Base-by-base conservation (phyloP, 345 rosid genomes). In the Gossypium raimondii region DNA sequence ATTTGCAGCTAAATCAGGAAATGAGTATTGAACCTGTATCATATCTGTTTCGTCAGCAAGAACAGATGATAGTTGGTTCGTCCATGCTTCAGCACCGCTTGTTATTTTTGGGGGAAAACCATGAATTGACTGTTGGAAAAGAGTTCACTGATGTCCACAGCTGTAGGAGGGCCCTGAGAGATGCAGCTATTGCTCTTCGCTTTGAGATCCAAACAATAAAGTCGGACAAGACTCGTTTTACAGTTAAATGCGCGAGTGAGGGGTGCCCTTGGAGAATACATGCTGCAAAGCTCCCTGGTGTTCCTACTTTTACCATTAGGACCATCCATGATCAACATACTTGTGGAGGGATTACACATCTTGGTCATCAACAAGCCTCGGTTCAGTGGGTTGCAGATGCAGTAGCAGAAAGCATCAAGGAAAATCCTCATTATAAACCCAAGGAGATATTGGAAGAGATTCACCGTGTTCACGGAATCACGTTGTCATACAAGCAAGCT, bases 331-430 rank as follows among this genome's bases (percentile, higher is more conserved):
- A 80, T 50, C 80, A 34, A 43, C 98, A 94, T 77, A 72, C 85
- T 56, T 94, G 98, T 79, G 91, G 91, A 80, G 98, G 98, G 53
- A 86, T 92, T 67, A 70, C 90, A 29, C 93, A 88, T 81, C 93
- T 94, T 52, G 98, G 98, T 84, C 97, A 94, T 78, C 97, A 92
- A 34, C 98, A 94, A 77, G 97, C 98, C 72, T 90, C 97, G 0
- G 98, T 85, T 72, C 97, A 92, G 82, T 92, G 97, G 97, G 92
- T 94, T 74, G 97, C 98, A 10, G 90, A 80, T 68, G 85, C 89
- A 22, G 97, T 94, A 61, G 89, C 87, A 68, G 90, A 87, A 41
- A 87, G 87, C 71, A 83, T 94, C 22, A 89, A 64, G 76, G 95
- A 91, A 73, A 92, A 94, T 66, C 98, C 97, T 24, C 81, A 83